A percentile compares a stretch with the other conserved stretches of the same genome.
These are phyloP conservation scores for Trifolium subterraneum DNA, from an alignment of 306 rosid genomes.

Conservation along the genomic window DNA sequence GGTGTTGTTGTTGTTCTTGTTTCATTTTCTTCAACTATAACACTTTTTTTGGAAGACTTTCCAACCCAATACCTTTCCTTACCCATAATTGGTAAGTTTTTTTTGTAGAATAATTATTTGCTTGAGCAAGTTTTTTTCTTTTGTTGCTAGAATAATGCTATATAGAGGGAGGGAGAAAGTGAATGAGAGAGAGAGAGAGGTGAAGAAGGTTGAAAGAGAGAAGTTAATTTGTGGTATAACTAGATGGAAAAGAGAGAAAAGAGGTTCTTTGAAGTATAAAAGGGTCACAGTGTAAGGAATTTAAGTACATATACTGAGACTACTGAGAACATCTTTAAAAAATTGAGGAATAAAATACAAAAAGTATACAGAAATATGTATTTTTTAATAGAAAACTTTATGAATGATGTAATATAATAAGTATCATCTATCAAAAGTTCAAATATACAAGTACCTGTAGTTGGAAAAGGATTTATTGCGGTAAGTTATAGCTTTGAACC, in stretches of 20 bases:
- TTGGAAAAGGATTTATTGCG: no score
- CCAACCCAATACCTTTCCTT: slow-evolving; percentile 69
- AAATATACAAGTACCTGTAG: no score
- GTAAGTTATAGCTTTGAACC: no score
- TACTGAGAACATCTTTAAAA: not conserved
- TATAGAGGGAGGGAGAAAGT: not conserved
- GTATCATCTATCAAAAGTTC: not conserved
- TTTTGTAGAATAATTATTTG: slow-evolving; percentile 25
- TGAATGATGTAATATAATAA: not conserved
- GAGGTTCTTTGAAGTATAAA: slow-evolving; percentile 67
- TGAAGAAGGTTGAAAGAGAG: not conserved
- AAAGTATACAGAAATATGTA: not conserved
- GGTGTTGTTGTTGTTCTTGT: slow-evolving; percentile 23
- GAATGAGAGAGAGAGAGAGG: not conserved
- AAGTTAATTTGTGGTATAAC: slow-evolving; percentile 29
- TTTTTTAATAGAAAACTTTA: not conserved
- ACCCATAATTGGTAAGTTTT: slow-evolving; percentile 55
- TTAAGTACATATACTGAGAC: slow-evolving; percentile 53
- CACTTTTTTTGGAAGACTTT: slow-evolving; percentile 56
- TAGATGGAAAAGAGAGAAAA: slow-evolving; percentile 63
- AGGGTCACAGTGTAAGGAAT: slow-evolving; percentile 56
- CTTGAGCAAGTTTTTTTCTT: not conserved
- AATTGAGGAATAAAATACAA: not conserved
- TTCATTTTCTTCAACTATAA: slow-evolving; percentile 21
- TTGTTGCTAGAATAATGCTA: no score